A percentile compares a stretch with the other conserved stretches of the same genome.
Conservation (phyloP, 768 basidiomycete species). For the Kwoniella mangroviensis region DNA sequence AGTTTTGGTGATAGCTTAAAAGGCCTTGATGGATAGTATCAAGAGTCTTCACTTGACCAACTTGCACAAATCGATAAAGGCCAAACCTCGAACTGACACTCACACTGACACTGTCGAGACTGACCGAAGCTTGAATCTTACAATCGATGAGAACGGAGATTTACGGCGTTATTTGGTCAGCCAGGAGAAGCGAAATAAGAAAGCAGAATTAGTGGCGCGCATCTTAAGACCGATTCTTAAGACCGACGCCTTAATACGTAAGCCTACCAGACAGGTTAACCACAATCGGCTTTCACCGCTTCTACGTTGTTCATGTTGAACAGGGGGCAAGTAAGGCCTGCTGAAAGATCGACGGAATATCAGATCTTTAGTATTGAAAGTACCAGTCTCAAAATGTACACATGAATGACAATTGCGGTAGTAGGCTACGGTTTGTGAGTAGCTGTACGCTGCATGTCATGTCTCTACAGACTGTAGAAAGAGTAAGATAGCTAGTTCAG, state of each 20-base stretch:
- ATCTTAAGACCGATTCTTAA: slow-evolving; percentile 27
- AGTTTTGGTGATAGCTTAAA: neutral
- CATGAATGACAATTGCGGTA: too few relatives aligned
- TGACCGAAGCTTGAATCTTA: neutral
- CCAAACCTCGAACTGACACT: neutral
- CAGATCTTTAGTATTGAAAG: too few relatives aligned
- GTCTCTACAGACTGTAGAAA: too few relatives aligned
- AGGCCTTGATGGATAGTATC: slow-evolving; percentile 18
- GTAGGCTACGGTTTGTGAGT: too few relatives aligned
- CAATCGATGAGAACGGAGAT: neutral
- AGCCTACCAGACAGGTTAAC: neutral
- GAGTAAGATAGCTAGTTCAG: too few relatives aligned
- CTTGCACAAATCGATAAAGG: neutral
- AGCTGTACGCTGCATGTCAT: too few relatives aligned
- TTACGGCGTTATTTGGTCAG: slow-evolving; percentile 5
- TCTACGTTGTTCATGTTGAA: neutral
- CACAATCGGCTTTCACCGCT: neutral
- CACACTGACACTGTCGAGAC: neutral
- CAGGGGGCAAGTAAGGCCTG: too few relatives aligned
- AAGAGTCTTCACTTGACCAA: neutral
- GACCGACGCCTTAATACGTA: slow-evolving; percentile 21
- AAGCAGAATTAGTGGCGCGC: neutral
- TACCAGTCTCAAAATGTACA: too few relatives aligned
- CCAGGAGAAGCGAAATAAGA: neutral
- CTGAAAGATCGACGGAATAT: too few relatives aligned